Evolutionary conservation across 2,329 filamentous ascomycete species (phyloP), one percentile per base, ranked within the genome.

Genomic region (Lachnellula suecica): DNA sequence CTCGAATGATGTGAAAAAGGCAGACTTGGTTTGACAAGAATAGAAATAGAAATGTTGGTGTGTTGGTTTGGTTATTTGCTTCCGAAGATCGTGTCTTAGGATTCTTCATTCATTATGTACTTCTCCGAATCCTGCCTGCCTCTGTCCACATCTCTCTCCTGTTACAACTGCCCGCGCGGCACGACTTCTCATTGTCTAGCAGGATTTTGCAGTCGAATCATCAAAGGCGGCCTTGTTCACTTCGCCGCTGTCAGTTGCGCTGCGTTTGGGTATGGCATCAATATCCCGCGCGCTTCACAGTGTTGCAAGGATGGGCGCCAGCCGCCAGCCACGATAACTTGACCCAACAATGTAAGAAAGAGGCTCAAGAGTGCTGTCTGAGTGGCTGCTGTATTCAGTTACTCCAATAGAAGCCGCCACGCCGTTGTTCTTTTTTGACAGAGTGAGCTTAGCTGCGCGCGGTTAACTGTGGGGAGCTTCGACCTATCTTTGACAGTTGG

Each of bases 221-320:
- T 49, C 56, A 51, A 22, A 49, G 49, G 41, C 53, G 27, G 20
- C 34, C 37, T 46, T 45, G 31, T 56, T 41, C 42, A 51, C 17
- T 54, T 55, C 44, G 44, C 44, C 27, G 48, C 37, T 17, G 40
- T 44, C 22, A 22, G 34, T 44, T 37, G 47, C 20, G 31, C 49
- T 47, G 34, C 42, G 42, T 34, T 41, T 42, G 42, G n/a, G n/a
- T n/a, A n/a, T n/a, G n/a, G n/a, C n/a, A n/a, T n/a, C n/a, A n/a
- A n/a, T n/a, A 54, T 59, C 58, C 57, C 61, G 61, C 61, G 63
- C 63, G 62, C 59, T 57, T 59, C 49, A 29, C 8, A 47, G 52
- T 47, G 23, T 24, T n/a, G 15, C 43, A 38, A 11, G 35, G 51
- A 50, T 48, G 51, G 41, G 40, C 51, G 29, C 44, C 50, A 63